Percentiles rank a stretch among this genome's conserved stretches.
phyloP scores from a whole-genome alignment of 2,329 filamentous ascomycete genomes.

The Penicillium sp. region DNA sequence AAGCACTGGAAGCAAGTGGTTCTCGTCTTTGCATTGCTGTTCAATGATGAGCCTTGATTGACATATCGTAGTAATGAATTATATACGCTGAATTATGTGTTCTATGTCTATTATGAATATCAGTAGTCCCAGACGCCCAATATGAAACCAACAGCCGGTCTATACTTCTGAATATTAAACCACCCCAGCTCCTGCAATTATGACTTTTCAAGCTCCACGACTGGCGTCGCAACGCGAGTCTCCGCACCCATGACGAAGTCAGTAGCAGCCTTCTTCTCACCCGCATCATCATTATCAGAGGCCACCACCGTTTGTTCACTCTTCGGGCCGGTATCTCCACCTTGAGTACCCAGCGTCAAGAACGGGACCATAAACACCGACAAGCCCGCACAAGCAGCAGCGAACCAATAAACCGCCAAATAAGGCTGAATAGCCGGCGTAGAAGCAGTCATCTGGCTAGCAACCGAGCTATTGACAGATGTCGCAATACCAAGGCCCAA shows the following conservation, averaged over 20 bases:
- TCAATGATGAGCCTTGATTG: too few species aligned
- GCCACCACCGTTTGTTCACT: background rate
- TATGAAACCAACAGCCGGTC: too few species aligned
- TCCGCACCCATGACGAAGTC: background rate
- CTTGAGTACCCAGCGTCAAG: constrained; percentile 39
- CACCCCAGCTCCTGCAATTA: background rate
- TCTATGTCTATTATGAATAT: too few species aligned
- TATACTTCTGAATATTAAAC: too few species aligned
- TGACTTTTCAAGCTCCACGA: constrained; percentile 8
- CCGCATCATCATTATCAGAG: constrained; percentile 5
- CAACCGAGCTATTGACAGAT: constrained; percentile 33
- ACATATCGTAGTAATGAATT: too few species aligned
- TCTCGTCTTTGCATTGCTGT: too few species aligned
- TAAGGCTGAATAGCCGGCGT: constrained; percentile 36
- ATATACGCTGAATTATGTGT: too few species aligned
- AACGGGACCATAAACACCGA: constrained; percentile 39
- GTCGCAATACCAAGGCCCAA: constrained; percentile 68
- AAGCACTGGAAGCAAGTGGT: too few species aligned
- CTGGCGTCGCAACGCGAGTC: background rate
- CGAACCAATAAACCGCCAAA: constrained; percentile 39
- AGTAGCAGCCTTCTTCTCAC: background rate
- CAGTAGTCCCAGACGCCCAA: too few species aligned
- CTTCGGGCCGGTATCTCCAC: constrained; percentile 16
- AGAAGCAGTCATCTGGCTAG: constrained; percentile 24
- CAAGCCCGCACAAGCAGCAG: constrained; percentile 35